Conservation (phyloP, 2,329 filamentous ascomycete genomes). For the Sarocladiaceae sp. region DNA sequence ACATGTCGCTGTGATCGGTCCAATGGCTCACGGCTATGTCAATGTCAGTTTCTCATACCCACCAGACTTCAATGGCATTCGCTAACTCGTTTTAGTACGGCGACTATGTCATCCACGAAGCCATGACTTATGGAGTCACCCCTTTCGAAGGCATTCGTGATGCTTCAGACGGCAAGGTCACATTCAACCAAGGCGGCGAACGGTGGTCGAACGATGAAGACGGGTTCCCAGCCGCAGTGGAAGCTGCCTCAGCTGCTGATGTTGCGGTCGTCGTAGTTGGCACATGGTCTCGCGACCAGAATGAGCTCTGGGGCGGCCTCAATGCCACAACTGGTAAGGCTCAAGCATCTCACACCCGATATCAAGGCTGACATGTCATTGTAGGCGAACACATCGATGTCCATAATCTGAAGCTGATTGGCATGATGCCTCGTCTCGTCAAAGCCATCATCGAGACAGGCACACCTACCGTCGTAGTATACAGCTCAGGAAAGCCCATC, state of each 20-base stretch:
- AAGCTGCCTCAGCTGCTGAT: conserved; percentile 61
- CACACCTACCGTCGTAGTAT: conserved; percentile 64
- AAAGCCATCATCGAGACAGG: conserved; percentile 63
- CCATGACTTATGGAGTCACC: conserved; percentile 62
- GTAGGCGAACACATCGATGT: conserved; percentile 62
- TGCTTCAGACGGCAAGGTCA: conserved; percentile 55
- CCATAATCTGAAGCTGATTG: conserved; percentile 59
- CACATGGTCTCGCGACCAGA: conserved; percentile 71
- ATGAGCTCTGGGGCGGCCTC: conserved; percentile 63
- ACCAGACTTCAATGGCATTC: not conserved
- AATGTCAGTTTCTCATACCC: conserved; percentile 44
- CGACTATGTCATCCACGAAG: conserved; percentile 66
- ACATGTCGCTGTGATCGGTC: conserved; percentile 69
- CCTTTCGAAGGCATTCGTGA: conserved; percentile 65
- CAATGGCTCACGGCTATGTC: conserved; percentile 68
- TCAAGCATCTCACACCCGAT: not conserved
- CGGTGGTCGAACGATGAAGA: conserved; percentile 68
- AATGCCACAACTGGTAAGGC: conserved; percentile 64
- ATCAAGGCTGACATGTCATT: not conserved
- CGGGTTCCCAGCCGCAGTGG: conserved; percentile 62
- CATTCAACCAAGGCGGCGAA: conserved; percentile 67
- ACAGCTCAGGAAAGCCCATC: conserved; percentile 66
- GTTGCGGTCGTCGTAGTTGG: conserved; percentile 71
- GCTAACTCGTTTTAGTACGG: conserved; percentile 46
- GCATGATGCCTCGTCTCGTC: conserved; percentile 64